A percentile compares a stretch with the other conserved stretches of the same genome.
Conservation (phyloP, 257 asterid species). For the Nemophila menziesii region DNA sequence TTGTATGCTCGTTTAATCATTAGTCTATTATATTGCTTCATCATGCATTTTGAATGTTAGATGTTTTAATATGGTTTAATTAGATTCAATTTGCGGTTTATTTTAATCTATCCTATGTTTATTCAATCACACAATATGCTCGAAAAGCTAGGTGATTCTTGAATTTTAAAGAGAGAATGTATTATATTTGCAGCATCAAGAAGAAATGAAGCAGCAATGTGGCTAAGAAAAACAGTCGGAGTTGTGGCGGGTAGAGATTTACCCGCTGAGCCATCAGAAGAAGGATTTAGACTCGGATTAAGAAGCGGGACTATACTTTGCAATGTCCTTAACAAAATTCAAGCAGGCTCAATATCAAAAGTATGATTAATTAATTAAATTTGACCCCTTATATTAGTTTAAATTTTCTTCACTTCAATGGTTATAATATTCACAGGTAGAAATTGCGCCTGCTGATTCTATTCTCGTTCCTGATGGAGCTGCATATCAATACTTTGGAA, state of each 20-base stretch:
- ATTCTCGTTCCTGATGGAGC: constrained; percentile 65
- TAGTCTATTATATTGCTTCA: background rate
- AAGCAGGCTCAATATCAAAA: constrained; percentile 69
- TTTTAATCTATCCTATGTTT: background rate
- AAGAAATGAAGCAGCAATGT: constrained; percentile 74
- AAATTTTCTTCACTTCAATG: background rate
- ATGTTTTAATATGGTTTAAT: background rate
- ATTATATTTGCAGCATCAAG: constrained; percentile 59
- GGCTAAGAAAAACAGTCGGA: constrained; percentile 83
- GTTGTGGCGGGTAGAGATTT: constrained; percentile 80
- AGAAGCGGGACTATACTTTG: constrained; percentile 90
- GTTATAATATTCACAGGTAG: constrained; percentile 34
- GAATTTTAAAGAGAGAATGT: constrained; percentile 8
- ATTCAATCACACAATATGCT: background rate
- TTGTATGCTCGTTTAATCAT: constrained; percentile 28
- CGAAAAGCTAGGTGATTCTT: background rate
- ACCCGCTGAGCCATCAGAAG: constrained; percentile 97
- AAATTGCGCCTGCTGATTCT: constrained; percentile 52
- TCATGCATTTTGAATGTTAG: constrained; percentile 1
- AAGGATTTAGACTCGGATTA: constrained; percentile 69
- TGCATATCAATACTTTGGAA: constrained; percentile 79
- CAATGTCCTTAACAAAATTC: constrained; percentile 76
- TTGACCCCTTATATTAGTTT: constrained; percentile 5
- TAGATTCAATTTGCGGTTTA: no score
- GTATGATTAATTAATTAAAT: constrained; percentile 45